Percentiles rank a stretch among this genome's conserved stretches.
phyloP scores from a whole-genome alignment of 331 rosid species.

The Arachis monticola region DNA sequence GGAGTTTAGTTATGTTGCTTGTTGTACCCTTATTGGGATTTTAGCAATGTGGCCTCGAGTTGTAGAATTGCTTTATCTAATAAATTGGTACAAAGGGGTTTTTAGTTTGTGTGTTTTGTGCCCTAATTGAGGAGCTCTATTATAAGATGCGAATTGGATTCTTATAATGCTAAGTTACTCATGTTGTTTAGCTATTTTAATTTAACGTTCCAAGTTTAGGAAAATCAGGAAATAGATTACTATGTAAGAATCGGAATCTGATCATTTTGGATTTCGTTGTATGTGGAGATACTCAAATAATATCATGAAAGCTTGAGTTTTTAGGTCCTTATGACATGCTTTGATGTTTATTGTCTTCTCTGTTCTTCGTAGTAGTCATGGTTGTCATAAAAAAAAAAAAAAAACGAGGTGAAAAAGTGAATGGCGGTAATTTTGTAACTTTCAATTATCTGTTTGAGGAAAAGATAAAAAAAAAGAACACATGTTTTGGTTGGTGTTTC shows the following conservation, averaged over 20 bases:
- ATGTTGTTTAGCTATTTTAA: background rate
- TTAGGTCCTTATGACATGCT: constrained; percentile 1
- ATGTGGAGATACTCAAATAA: background rate
- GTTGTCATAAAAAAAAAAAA: background rate
- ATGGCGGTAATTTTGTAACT: background rate
- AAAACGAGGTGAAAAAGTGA: background rate
- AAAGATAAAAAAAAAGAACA: background rate
- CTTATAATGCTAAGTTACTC: background rate
- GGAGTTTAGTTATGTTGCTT: background rate
- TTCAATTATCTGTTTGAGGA: background rate
- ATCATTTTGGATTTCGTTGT: background rate
- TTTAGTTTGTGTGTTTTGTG: constrained; percentile 16
- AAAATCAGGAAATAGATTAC: background rate
- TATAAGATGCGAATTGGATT: background rate
- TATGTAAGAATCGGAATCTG: background rate
- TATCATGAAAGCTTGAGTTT: background rate
- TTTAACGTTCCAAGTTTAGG: background rate
- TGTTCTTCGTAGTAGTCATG: background rate
- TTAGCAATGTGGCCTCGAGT: background rate
- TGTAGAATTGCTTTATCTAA: background rate
- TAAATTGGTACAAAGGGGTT: background rate
- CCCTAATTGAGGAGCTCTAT: background rate
- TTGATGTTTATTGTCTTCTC: constrained; percentile 3
- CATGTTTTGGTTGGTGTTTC: background rate
- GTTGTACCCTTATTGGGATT: background rate